Base-by-base conservation (phyloP, 164 flowering plant species). In the Liriodendron chinense region DNA sequence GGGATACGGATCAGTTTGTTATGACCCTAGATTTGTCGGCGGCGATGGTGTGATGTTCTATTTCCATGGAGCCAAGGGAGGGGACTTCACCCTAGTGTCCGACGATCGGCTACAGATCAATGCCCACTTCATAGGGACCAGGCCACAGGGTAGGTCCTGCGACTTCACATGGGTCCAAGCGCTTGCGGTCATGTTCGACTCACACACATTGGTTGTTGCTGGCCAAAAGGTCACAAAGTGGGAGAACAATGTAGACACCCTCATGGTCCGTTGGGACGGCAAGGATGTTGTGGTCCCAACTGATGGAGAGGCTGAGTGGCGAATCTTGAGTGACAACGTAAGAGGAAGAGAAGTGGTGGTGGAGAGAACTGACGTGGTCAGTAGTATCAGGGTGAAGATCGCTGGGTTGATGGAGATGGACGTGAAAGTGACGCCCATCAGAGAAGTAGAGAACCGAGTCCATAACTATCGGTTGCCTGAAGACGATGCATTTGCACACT, bases 81-180 rank as follows among this genome's bases (percentile, higher is more conserved):
- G 88, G 0, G 80, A 92, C 83, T 92, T 90, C 50, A 88, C 94
- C 34, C 82, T 90, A 7, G 88, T 90, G 10, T 89, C 93, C 0
- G 94, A 89, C 43, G 81, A 88, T 22, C 79, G 84, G 61, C 80
- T 90, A 21, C 91, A 87, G 0, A 87, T 86, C 80, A 88, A 87
- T 75, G 91, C 89, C 26, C 93, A 86, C 77, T 84, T 90, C 86
- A 88, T 90, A 9, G 90, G 92, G 57, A 85, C 86, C 13, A 68
- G 92, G 24, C 94, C 94, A 0, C 16, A 24, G 56, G 91, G 93
- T 5, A 66, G 93, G 65, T 85, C 87, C 25, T 82, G 91, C 0
- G 97, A 90, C 83, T 92, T 69, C 78, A 92, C 97, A 48, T 92
- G 92, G 94, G 89, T 90, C 13, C 93, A 92, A 76, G 87, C 92